Percentiles rank a stretch among this genome's conserved stretches.
Conservation (phyloP, 805 yeast species). For the Yarrowia bubula region DNA sequence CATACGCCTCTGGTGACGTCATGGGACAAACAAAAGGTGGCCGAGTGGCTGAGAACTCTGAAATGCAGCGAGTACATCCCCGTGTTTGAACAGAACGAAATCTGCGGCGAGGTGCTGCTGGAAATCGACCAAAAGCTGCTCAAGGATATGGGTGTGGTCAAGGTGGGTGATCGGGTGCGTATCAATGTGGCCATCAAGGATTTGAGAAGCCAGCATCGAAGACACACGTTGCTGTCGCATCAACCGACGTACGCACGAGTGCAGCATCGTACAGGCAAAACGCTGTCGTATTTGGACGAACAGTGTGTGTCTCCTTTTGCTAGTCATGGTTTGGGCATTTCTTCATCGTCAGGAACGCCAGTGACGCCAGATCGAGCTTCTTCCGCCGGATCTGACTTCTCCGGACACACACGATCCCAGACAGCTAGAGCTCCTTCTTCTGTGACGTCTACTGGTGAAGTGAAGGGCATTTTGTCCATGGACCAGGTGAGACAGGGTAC, state of each 20-base stretch:
- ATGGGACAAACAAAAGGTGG: conserved; percentile 37
- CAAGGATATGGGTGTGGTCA: conserved; percentile 67
- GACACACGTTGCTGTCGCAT: conserved; percentile 4
- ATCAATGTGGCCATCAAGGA: conserved; percentile 57
- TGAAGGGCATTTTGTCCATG: conserved; percentile 41
- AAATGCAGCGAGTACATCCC: conserved; percentile 18
- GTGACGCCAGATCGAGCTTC: neutral
- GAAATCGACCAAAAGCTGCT: conserved; percentile 64
- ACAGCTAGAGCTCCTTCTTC: neutral
- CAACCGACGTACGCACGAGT: neutral
- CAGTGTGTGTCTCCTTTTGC: conserved; percentile 33
- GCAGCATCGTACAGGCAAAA: conserved; percentile 24
- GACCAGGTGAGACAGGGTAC: conserved; percentile 40
- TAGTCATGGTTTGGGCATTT: conserved; percentile 7
- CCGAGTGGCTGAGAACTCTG: conserved; percentile 33
- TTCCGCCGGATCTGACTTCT: neutral
- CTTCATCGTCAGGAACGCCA: conserved; percentile 12
- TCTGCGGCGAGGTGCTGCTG: conserved; percentile 55
- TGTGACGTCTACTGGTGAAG: neutral
- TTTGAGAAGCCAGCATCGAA: conserved; percentile 39
- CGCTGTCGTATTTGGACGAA: conserved; percentile 30
- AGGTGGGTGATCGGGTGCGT: conserved; percentile 79
- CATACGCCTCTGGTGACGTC: neutral
- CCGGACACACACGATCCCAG: neutral
- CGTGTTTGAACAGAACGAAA: conserved; percentile 46